Percentiles rank a stretch among this genome's conserved stretches.
Evolutionary conservation across 2,329 filamentous ascomycete species (phyloP).

Genomic region (Colletotrichum liaoningense): DNA sequence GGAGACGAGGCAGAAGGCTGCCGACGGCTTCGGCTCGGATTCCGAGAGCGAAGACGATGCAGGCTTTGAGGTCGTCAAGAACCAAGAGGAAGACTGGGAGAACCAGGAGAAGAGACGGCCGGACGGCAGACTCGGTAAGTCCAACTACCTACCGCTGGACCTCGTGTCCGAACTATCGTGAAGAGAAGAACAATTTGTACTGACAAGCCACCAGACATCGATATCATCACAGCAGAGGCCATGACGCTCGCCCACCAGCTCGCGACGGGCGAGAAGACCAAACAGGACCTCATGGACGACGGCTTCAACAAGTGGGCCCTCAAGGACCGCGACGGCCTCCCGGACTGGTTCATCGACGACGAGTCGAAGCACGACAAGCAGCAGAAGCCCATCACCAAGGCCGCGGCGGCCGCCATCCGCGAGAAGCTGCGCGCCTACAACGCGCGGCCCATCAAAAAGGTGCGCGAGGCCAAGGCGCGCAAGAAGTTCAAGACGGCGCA

Average conservation of each 20-base stretch:
- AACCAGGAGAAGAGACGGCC: constrained; percentile 70
- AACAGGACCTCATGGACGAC: constrained; percentile 85
- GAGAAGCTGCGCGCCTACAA: constrained; percentile 94
- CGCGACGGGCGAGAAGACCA: constrained; percentile 85
- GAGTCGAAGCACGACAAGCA: constrained; percentile 85
- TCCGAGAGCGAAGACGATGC: constrained; percentile 52
- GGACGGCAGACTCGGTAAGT: constrained; percentile 71
- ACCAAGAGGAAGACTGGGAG: constrained; percentile 72
- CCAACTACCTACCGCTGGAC: not conserved
- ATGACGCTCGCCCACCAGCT: constrained; percentile 97
- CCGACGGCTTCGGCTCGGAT: constrained; percentile 42
- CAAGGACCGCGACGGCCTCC: constrained; percentile 89
- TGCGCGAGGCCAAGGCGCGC: constrained; percentile 92
- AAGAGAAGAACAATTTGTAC: constrained; percentile 36
- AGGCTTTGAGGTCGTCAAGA: constrained; percentile 73
- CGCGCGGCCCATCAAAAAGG: constrained; percentile 98
- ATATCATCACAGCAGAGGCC: constrained; percentile 99
- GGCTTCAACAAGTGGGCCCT: constrained; percentile 94
- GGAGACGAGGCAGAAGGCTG: constrained; percentile 54
- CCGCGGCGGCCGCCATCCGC: constrained; percentile 90
- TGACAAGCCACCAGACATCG: constrained; percentile 74
- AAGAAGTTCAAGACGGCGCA: constrained; percentile 98
- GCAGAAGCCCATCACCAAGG: constrained; percentile 91
- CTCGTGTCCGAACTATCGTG: not conserved
- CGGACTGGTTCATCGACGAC: constrained; percentile 98